A percentile compares a stretch with the other conserved stretches of the same genome.
Evolutionary conservation across 148 eudicot species (phyloP).

Genomic region (Spergularia marina): DNA sequence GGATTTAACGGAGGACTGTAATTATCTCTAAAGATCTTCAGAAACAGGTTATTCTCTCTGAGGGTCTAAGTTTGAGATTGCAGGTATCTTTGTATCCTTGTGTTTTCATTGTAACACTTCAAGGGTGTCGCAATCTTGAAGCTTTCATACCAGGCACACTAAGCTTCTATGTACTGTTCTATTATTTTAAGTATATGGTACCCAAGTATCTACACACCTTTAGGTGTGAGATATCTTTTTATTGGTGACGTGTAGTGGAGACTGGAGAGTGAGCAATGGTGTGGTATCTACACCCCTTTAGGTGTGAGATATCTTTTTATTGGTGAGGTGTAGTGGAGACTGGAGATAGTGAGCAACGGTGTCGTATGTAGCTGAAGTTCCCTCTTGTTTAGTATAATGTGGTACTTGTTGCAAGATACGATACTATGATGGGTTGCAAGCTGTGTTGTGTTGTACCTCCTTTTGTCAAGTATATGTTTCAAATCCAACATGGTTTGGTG

Average conservation of each 20-base stretch:
- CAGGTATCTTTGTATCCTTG: no score
- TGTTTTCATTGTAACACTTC: no score
- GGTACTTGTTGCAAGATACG: background rate
- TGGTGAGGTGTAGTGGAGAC: background rate
- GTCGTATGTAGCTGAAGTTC: background rate
- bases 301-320: background rate
- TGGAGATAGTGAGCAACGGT: background rate
- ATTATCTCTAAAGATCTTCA: background rate
- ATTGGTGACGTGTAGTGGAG: background rate
- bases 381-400: background rate
- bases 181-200: background rate
- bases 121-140: no score
- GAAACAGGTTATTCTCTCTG: background rate
- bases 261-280: background rate
- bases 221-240: background rate
- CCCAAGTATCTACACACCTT: background rate
- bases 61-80: background rate
- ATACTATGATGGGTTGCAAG: background rate
- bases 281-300: background rate
- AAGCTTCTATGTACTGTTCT: no score
- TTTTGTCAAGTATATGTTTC: background rate
- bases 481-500: background rate
- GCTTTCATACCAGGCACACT: no score
- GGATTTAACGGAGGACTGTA: background rate
- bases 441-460: background rate